Evolutionary conservation across 495 filamentous ascomycete species (phyloP).

Genomic region (Geopyxis carbonaria): DNA sequence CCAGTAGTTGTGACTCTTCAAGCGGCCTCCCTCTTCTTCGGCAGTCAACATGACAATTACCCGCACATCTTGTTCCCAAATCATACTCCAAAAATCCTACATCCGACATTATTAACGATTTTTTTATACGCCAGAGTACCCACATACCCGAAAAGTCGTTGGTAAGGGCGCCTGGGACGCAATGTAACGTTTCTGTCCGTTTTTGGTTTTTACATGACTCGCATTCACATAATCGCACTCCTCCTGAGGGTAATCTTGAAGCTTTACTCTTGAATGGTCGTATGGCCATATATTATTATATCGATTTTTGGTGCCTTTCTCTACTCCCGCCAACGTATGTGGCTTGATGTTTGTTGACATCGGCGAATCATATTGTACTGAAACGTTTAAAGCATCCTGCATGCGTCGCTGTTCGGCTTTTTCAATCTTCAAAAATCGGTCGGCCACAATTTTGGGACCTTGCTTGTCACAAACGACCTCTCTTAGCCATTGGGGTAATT

Average conservation of each 20-base stretch:
- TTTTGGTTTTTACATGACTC: conserved; percentile 58
- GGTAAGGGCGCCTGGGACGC: conserved; percentile 89
- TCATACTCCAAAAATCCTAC: conserved; percentile 93
- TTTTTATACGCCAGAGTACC: conserved; percentile 1
- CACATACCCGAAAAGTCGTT: conserved; percentile 72
- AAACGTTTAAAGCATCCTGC: conserved; percentile 62
- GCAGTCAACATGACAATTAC: conserved; percentile 93
- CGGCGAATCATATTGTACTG: conserved; percentile 24
- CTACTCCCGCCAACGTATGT: conserved; percentile 60
- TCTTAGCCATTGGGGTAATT: conserved; percentile 61
- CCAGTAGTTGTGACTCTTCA: conserved; percentile 95
- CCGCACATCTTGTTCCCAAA: conserved; percentile 92
- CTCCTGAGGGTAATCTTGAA: conserved; percentile 50
- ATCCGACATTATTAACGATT: conserved; percentile 29
- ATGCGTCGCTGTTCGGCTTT: conserved; percentile 73
- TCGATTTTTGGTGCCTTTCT: conserved; percentile 84
- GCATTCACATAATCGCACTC: conserved; percentile 93
- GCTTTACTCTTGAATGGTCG: conserved; percentile 74
- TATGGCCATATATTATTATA: conserved; percentile 98
- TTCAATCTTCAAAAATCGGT: conserved; percentile 72
- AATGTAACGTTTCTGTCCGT: conserved; percentile 80
- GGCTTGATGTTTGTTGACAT: conserved; percentile 17
- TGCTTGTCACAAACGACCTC: conserved; percentile 47
- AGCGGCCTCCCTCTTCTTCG: conserved; percentile 83
- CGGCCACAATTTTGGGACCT: conserved; percentile 61